Base-by-base conservation (phyloP, 2,329 filamentous ascomycete genomes). In the Coniochaeta prunicola region DNA sequence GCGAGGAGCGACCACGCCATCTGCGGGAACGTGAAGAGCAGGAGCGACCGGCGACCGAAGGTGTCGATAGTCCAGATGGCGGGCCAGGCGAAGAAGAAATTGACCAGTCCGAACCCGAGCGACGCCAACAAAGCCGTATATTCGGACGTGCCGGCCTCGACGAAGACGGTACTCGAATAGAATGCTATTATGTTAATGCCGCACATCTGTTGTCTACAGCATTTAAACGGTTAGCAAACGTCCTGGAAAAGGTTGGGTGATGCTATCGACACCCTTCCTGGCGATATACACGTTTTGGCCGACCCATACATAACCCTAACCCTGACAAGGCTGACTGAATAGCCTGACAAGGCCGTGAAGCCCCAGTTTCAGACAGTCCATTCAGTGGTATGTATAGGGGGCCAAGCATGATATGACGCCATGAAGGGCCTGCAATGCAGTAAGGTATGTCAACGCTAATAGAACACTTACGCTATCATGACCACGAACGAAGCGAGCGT, bases 51-150 rank as follows among this genome's bases (percentile, higher is more conserved):
- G 24, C 86, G 82, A 9, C 85, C 86, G 64, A 82, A 87, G 0
- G 84, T 87, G 64, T 88, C 86, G 57, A 88, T 88, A 2, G 85
- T 87, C 76, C 80, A 86, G 60, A 88, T 74, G 1, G 86, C 85
- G 0, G 85, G 85, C 71, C 82, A 85, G n/a, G 85, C 83, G 61
- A 87, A 88, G 19, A 87, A 57, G 69, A 87, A 88, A 67, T 86
- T 86, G 62, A 86, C 75, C 21, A 85, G 66, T 7, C 77, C 77
- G 42, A 76, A 78, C 1, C 77, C 77, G 36, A 76, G 74, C 15
- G 74, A 76, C 0, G 74, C 75, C 36, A 73, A 68, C 2, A 80
- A 67, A 0, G 76, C 73, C 0, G 68, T 70, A 55, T 72, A 72
- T 9, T 70, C 64, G 21, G 63, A 65, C n/a, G 74, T 73, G 13